Conservation (phyloP, 495 filamentous ascomycete species). For the Peziza echinospora region DNA sequence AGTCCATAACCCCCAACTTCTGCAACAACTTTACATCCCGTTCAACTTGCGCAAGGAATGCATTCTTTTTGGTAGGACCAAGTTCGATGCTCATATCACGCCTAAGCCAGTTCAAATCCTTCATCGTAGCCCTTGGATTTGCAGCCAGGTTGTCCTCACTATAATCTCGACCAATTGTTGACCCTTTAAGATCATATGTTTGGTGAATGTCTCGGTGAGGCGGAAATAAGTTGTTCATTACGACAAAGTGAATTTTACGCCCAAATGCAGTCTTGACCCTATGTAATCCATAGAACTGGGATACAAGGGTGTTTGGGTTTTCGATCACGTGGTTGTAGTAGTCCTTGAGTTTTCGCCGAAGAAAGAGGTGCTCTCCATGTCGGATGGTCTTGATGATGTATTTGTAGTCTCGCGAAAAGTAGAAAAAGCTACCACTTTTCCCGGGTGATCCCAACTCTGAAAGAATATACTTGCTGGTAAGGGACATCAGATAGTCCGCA, state of each 20-base stretch:
- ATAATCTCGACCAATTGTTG: constrained; percentile 78
- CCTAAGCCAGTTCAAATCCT: constrained; percentile 92
- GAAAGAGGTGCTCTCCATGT: constrained; percentile 83
- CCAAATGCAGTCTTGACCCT: constrained; percentile 97
- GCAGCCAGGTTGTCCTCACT: constrained; percentile 67
- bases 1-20: constrained; percentile 91
- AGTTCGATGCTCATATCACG: constrained; percentile 68
- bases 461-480: constrained; percentile 96
- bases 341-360: constrained; percentile 74
- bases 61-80: constrained; percentile 60
- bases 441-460: constrained; percentile 93
- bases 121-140: constrained; percentile 82
- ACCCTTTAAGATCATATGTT: constrained; percentile 96
- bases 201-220: constrained; percentile 94
- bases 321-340: constrained; percentile 85
- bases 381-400: constrained; percentile 99
- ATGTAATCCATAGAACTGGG: constrained; percentile 94
- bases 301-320: constrained; percentile 89
- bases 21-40: constrained; percentile 71
- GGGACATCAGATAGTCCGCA: constrained; percentile 92
- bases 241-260: constrained; percentile 95
- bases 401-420: constrained; percentile 98
- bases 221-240: constrained; percentile 99
- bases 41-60: constrained; percentile 75
- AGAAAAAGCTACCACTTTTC: constrained; percentile 98